These are phyloP conservation scores for Grosmannia penicillata DNA, from an alignment of 2,329 filamentous ascomycete species.

Conservation along the genomic window DNA sequence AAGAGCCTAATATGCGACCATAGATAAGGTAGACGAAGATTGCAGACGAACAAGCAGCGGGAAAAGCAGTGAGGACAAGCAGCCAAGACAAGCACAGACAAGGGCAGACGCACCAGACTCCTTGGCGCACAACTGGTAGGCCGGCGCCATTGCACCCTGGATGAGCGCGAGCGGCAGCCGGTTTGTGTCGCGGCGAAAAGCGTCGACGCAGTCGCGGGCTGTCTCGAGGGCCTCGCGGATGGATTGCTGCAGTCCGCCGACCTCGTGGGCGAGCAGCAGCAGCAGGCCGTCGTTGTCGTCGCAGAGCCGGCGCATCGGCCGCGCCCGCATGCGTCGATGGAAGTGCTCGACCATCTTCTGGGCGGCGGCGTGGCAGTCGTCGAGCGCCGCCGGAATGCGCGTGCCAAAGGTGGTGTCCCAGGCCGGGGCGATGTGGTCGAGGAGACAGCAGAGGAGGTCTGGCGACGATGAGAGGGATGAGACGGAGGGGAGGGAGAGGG, in stretches of 20 bases:
- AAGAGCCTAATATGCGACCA: no score
- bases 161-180: slow-evolving; percentile 37
- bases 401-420: slow-evolving; percentile 17
- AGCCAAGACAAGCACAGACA: slow-evolving; percentile 4
- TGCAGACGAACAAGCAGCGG: neutral
- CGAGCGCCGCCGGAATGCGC: slow-evolving; percentile 11
- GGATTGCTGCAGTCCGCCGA: slow-evolving; percentile 1
- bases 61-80: neutral
- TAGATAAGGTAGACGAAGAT: no score
- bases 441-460: neutral
- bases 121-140: slow-evolving; percentile 27
- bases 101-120: slow-evolving; percentile 21
- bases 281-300: slow-evolving; percentile 13
- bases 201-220: slow-evolving; percentile 12
- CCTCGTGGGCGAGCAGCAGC: slow-evolving; percentile 1
- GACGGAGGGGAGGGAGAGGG: no score
- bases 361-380: slow-evolving; percentile 9
- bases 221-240: neutral
- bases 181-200: slow-evolving; percentile 33
- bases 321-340: slow-evolving; percentile 11
- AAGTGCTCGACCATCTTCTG: slow-evolving; percentile 12
- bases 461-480: neutral
- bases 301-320: slow-evolving; percentile 9
- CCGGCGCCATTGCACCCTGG: slow-evolving; percentile 24
- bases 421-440: slow-evolving; percentile 4